Conservation (phyloP, 108 stramenopile species). For the Chaetoceros tenuissimus region DNA sequence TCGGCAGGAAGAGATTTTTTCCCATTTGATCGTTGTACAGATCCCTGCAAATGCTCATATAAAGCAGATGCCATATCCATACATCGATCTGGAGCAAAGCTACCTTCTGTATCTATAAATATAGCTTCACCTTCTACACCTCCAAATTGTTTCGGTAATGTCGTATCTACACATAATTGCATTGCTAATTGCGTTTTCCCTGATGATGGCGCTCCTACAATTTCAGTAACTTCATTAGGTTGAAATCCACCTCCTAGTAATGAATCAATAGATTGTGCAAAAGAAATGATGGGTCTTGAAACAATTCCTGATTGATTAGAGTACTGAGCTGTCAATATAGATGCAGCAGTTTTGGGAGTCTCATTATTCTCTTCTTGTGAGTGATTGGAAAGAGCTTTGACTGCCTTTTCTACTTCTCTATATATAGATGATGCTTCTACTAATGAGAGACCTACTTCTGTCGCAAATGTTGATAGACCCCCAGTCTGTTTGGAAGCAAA, state of each 20-base stretch:
- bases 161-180: constrained; percentile 86
- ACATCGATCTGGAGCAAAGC: constrained; percentile 75
- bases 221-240: constrained; percentile 79
- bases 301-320: neutral
- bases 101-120: constrained; percentile 92
- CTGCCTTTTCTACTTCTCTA: constrained; percentile 17
- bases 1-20: constrained; percentile 16
- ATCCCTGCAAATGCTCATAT: constrained; percentile 16
- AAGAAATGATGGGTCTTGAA: constrained; percentile 58
- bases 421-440: constrained; percentile 19
- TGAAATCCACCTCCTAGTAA: constrained; percentile 84
- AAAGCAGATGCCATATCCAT: constrained; percentile 67
- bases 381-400: neutral
- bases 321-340: constrained; percentile 1
- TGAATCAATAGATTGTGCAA: constrained; percentile 60
- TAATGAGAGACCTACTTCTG: constrained; percentile 26
- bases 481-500: constrained; percentile 19
- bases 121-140: constrained; percentile 81
- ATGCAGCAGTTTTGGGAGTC: constrained; percentile 3
- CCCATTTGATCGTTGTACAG: constrained; percentile 6
- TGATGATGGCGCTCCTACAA: constrained; percentile 83
- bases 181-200: constrained; percentile 95
- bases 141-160: constrained; percentile 69
- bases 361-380: neutral
- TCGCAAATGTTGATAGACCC: constrained; percentile 32